Conservation (phyloP, 306 rosid species). For the Sphenostylis stenocarpa region DNA sequence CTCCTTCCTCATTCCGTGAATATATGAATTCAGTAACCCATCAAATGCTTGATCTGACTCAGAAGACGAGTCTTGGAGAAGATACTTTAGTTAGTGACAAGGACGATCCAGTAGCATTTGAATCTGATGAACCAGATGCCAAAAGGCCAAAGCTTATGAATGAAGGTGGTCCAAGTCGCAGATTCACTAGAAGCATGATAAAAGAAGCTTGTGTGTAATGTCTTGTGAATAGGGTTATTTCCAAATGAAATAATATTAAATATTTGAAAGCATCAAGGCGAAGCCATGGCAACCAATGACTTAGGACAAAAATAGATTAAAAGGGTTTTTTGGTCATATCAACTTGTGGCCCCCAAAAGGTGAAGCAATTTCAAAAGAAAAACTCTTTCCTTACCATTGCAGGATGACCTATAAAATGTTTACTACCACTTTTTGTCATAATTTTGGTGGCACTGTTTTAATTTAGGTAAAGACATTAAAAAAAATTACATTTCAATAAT, state of each 20-base stretch:
- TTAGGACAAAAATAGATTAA: not conserved
- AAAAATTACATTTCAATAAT: too few species aligned
- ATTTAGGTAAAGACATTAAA: too few species aligned
- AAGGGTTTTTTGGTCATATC: not conserved
- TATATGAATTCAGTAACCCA: too few species aligned
- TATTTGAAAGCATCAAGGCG: constrained; percentile 6
- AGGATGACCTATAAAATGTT: constrained; percentile 13
- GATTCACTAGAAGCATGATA: constrained; percentile 37
- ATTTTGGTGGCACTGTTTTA: too few species aligned
- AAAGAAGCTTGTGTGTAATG: constrained; percentile 26
- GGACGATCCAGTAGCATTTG: constrained; percentile 22
- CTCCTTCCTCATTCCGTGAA: too few species aligned
- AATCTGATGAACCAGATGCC: constrained; percentile 25
- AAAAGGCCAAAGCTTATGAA: constrained; percentile 45
- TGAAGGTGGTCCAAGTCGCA: constrained; percentile 26
- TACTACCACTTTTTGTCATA: not conserved
- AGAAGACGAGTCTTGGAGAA: too few species aligned
- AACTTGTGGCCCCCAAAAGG: constrained; percentile 37
- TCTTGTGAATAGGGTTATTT: constrained; percentile 28
- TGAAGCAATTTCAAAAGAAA: not conserved
- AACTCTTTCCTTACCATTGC: not conserved
- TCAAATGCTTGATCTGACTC: too few species aligned
- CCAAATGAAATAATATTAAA: constrained; percentile 9
- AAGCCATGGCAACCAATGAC: not conserved
- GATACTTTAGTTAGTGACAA: not conserved